Evolutionary conservation across 164 flowering plant species (phyloP), one percentile per base, ranked within the genome.

Genomic region (Macadamia tetraphylla): DNA sequence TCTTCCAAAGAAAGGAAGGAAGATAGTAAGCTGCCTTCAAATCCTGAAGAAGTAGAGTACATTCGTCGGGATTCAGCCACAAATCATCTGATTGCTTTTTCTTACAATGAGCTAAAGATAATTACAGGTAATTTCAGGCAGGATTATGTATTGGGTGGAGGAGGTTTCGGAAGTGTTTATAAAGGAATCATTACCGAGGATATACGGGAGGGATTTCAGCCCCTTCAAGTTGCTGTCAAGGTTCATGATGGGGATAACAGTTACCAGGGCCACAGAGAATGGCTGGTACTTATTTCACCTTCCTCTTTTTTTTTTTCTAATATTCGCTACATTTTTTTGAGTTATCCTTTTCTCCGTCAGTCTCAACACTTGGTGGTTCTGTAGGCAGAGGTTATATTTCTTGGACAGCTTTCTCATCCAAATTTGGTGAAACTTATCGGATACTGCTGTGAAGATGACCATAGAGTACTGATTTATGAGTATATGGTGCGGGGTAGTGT

Each of bases 391-490:
- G 98, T 94, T 52, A 85, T 91, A 72, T 94, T 90, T 74, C 74
- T 94, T 78, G 98, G 98, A 67, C 98, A 94, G 73, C 94, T 94
- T 77, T 91, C 97, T 42, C 98, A 91, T 82, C 97, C 98, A 52
- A 87, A 91, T 82, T 76, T 93, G 81, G 98, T 93, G 70, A 93
- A 91, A 74, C 73, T 93, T 67, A 74, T 91, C 10, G 98, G 97
- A 44, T 93, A 91, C 67, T 91, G 98, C 83, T 93, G 97, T 68
- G 96, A 93, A 81, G 87, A 86, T 67, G 92, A 94, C 46, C 92
- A 94, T 52, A 84, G 97, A 6, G 93, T 94, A 17, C 80, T 94
- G 9, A 80, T 94, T 67, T 94, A 94, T 65, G 98, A 94, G 84
- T 94, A 85, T 66, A 89, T 94, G 98, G 69, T 89, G 67, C 84